Base-by-base conservation (phyloP, 306 rosid genomes). In the Sphenostylis stenocarpa region DNA sequence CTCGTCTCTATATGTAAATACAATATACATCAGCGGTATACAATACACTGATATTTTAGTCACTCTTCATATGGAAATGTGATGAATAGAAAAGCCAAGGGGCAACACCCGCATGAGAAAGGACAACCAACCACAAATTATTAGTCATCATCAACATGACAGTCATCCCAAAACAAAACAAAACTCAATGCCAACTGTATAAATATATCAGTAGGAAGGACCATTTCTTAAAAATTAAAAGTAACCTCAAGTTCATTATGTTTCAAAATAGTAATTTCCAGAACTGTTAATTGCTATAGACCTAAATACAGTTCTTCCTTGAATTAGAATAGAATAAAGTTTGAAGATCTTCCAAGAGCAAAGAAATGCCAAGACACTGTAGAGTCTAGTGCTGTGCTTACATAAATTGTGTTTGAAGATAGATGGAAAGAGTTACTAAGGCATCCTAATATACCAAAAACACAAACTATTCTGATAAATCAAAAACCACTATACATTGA, bases 51-150 rank as follows among this genome's bases (percentile, higher is more conserved):
- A n/a, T n/a, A n/a, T n/a, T n/a, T n/a, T n/a, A n/a, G n/a, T n/a
- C n/a, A 51, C 62, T 45, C 82, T 47, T 47, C 64, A 33, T 10
- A n/a, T 1, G 24, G 16, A 31, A 52, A 66, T 7, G 55, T 39
- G 47, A 53, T 55, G 55, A 67, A 77, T 10, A 17, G 52, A 57
- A 57, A 68, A 68, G 21, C 39, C 19, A 77, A 11, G 33, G 36
- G 19, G 48, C 21, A 33, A 71, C 49, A 36, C 44, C n/a, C 17
- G 20, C 43, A 51, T 52, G 73, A 45, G 7, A 15, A 45, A 45
- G 38, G 65, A 38, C 7, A 60, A 78, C 24, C 56, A 48, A 69
- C 14, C 82, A 68, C 34, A 41, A 41, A 45, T 60, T 8, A 29
- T 57, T 3, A 43, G 28, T 49, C 13, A 68, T 47, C 49, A 20